These are phyloP conservation scores for Chlorella vulgaris DNA, from an alignment of 139 green algal genomes.

Conservation along the genomic window DNA sequence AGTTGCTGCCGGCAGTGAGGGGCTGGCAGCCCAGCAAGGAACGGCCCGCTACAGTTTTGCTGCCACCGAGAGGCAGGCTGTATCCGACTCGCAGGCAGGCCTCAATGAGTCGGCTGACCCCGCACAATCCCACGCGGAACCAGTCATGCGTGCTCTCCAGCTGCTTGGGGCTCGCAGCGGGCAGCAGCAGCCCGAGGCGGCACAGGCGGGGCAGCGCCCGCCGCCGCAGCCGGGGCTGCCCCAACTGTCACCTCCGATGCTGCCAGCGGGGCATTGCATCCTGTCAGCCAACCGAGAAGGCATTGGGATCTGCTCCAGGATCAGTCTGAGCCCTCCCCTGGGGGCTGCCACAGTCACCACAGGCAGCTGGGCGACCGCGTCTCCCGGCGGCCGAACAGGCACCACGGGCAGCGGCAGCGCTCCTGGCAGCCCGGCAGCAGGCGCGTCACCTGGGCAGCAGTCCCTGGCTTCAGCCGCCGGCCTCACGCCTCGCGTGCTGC, in stretches of 20 bases:
- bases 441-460: neutral
- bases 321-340: neutral
- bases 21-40: constrained; percentile 21
- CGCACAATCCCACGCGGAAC: neutral
- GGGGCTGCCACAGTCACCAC: neutral
- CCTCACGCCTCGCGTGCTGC: too few relatives aligned
- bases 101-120: neutral
- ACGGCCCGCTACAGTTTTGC: too few relatives aligned
- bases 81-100: neutral
- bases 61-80: neutral
- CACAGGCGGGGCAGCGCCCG: neutral
- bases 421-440: too few relatives aligned
- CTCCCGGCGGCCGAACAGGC: too few relatives aligned
- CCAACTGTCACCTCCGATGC: neutral
- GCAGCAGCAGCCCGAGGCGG: neutral
- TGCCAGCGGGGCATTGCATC: too few relatives aligned
- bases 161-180: neutral
- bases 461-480: too few relatives aligned
- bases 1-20: neutral
- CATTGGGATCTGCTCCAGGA: constrained; percentile 11
- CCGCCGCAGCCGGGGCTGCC: neutral
- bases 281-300: constrained; percentile 8
- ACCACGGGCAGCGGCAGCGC: too few relatives aligned
- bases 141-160: constrained; percentile 1
- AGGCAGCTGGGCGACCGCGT: too few relatives aligned